Conservation (phyloP, 2,329 filamentous ascomycete genomes). For the Didymella glomerata region DNA sequence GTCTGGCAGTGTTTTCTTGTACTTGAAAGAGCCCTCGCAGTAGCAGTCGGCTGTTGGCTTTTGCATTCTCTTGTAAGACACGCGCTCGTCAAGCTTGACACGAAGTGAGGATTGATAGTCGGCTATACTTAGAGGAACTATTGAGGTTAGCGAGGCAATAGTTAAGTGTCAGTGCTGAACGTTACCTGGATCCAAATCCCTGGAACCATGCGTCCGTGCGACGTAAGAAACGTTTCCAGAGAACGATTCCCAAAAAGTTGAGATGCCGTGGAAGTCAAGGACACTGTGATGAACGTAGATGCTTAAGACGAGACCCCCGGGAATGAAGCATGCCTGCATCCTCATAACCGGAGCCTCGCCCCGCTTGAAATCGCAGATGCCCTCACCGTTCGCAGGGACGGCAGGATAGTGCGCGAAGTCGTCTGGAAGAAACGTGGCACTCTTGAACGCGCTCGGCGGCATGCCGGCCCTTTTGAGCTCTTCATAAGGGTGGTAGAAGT, state of each 20-base stretch:
- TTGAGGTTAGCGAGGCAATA: constrained; percentile 22
- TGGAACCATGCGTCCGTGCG: constrained; percentile 26
- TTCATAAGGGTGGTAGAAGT: constrained; percentile 39
- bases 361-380: constrained; percentile 36
- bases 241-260: constrained; percentile 39
- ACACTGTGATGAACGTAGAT: constrained; percentile 47
- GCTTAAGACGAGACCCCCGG: constrained; percentile 47
- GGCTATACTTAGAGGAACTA: constrained; percentile 31
- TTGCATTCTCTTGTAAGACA: constrained; percentile 17
- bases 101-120: constrained; percentile 38
- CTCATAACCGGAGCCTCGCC: constrained; percentile 43
- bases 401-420: constrained; percentile 40
- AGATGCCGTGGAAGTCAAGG: constrained; percentile 44
- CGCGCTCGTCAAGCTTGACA: constrained; percentile 33
- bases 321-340: constrained; percentile 47
- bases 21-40: constrained; percentile 36
- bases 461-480: constrained; percentile 44
- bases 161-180: constrained; percentile 9
- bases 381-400: constrained; percentile 40
- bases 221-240: constrained; percentile 36
- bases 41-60: constrained; percentile 39
- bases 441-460: constrained; percentile 45
- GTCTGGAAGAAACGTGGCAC: constrained; percentile 42
- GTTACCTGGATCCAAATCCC: constrained; percentile 25
- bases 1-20: constrained; percentile 38